Evolutionary conservation across 208 protist genomes (phyloP), one percentile per base, ranked within the genome.

Genomic region (Crithidia bombi): DNA sequence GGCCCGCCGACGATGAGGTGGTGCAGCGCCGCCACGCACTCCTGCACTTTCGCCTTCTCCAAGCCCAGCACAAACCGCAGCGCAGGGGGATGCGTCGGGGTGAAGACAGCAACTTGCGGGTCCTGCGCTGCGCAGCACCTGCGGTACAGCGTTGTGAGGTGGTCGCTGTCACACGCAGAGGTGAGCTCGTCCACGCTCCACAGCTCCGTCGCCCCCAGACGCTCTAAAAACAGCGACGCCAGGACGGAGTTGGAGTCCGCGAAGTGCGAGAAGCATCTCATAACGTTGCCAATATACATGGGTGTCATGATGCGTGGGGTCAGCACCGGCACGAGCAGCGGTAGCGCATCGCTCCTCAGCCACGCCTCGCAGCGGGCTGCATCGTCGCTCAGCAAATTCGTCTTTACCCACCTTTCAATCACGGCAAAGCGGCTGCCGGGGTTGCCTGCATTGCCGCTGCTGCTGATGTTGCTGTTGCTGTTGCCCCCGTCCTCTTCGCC

Each of bases 351-450:
- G n/a, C 65, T 66, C 17, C 52, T n/a, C 50, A 93, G 59, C 88
- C 90, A 95, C 56, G 76, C 64, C 66, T 82, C 76, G n/a, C 86
- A 78, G 49, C 80, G 73, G 26, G 61, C 68, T 2, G 51, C 33
- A 15, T 73, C 30, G 12, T 76, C 56, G 39, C 41, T 61, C 55
- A 87, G 85, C n/a, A 95, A 63, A 47, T 83, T 79, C 36, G 28
- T 55, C 70, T 90, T 78, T 17, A 95, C 90, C 79, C 83, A 87
- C 51, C 66, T 65, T 19, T 61, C 78, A 32, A 95, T 69, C 14
- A 78, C 66, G 6, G 81, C 76, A 55, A 67, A 74, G 69, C 75
- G 54, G 17, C 46, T 41, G 33, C 62, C 46, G 35, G 15, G 39
- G 12, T 25, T 65, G 5, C 10, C 44, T 5, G 19, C 50, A 32